A percentile compares a stretch with the other conserved stretches of the same genome.
These are phyloP conservation scores for Ophiosphaerella narmari DNA, from an alignment of 2,329 filamentous ascomycete genomes.

Conservation along the genomic window DNA sequence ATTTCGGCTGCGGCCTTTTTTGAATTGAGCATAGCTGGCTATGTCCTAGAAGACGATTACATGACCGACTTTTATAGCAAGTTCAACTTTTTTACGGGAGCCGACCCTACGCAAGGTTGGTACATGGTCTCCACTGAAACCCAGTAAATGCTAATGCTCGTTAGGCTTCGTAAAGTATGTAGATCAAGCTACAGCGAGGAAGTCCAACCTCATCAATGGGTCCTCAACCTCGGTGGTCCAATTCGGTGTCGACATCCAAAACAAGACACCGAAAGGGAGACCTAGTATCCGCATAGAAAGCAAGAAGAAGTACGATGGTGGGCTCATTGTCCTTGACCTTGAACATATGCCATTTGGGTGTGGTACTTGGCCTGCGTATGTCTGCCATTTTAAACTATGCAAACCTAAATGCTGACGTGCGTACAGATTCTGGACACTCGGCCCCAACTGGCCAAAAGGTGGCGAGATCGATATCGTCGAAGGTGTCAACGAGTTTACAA, in stretches of 20 bases:
- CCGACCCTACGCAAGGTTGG: slow-evolving; percentile 52
- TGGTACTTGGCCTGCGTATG: slow-evolving; percentile 57
- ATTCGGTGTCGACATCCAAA: slow-evolving; percentile 53
- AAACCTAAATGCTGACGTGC: slow-evolving; percentile 10
- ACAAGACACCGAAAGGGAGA: slow-evolving; percentile 46
- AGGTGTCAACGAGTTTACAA: slow-evolving; percentile 49
- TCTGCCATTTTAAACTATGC: neutral
- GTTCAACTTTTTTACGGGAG: slow-evolving; percentile 51
- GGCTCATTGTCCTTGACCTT: slow-evolving; percentile 56
- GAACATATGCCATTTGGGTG: slow-evolving; percentile 58
- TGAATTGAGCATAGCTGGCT: slow-evolving; percentile 46
- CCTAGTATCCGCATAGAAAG: slow-evolving; percentile 54
- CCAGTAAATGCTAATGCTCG: slow-evolving; percentile 17
- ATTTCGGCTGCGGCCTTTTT: slow-evolving; percentile 41
- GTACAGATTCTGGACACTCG: slow-evolving; percentile 39
- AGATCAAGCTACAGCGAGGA: slow-evolving; percentile 43
- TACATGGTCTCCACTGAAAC: neutral
- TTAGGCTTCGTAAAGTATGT: slow-evolving; percentile 49
- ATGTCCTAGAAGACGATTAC: slow-evolving; percentile 48
- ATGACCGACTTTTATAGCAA: slow-evolving; percentile 51
- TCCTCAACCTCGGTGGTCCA: slow-evolving; percentile 44
- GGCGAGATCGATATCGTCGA: slow-evolving; percentile 58
- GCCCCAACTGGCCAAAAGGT: slow-evolving; percentile 38
- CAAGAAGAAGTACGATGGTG: slow-evolving; percentile 53
- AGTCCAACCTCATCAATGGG: slow-evolving; percentile 48